Evolutionary conservation across 305 asterid species (phyloP).

Genomic region (Fraxinus xanthoxyloides): DNA sequence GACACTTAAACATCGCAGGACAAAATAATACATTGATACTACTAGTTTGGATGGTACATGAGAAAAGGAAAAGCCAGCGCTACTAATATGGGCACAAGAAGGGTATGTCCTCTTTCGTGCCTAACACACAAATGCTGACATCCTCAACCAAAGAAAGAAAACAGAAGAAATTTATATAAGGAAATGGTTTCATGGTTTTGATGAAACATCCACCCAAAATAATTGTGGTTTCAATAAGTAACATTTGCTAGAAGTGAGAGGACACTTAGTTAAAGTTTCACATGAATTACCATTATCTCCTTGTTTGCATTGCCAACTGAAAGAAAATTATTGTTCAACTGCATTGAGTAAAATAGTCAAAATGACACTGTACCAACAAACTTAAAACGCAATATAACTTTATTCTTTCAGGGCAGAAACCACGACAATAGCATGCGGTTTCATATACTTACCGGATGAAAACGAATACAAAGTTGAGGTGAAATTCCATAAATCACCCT

Average conservation of each 20-base stretch:
- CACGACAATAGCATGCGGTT: constrained; percentile 6
- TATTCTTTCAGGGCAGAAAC: constrained; percentile 2
- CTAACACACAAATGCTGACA: background rate
- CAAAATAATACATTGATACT: background rate
- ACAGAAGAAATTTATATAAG: background rate
- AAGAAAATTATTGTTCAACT: constrained; percentile 94
- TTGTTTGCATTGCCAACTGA: constrained; percentile 85
- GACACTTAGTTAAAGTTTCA: constrained; percentile 15
- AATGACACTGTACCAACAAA: background rate
- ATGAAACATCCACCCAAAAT: background rate
- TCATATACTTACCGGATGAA: constrained; percentile 79
- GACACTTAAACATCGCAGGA: background rate
- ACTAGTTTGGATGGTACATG: background rate
- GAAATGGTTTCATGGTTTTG: background rate
- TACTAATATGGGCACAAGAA: background rate
- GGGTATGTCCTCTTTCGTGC: background rate
- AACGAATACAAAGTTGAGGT: constrained; percentile 84
- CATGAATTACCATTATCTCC: constrained; percentile 67
- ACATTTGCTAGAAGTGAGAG: background rate
- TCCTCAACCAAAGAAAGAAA: background rate
- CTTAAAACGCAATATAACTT: background rate
- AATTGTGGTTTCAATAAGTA: background rate
- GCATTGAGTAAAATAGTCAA: constrained; percentile 26
- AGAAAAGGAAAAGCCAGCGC: background rate
- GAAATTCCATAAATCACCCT: constrained; percentile 89